These are phyloP conservation scores for Climacium dendroides DNA, from an alignment of 225 moss, liverwort and hornwort species.

Conservation along the genomic window DNA sequence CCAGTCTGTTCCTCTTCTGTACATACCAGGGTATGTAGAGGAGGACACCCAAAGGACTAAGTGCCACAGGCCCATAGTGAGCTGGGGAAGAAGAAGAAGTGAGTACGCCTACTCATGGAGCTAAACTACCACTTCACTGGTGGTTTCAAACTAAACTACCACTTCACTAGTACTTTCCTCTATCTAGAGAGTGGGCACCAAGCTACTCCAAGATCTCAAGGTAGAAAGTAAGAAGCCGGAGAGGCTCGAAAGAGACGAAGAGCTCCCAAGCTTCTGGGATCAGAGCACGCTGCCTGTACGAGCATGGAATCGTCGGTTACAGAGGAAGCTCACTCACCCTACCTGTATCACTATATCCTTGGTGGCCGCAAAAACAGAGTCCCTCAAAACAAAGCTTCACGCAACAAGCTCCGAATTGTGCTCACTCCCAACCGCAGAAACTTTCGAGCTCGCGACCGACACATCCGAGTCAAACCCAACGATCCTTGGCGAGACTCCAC, in stretches of 20 bases:
- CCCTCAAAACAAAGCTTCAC: not conserved
- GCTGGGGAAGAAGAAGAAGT: not conserved
- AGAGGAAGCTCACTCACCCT: constrained; percentile 1
- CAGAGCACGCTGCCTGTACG: not conserved
- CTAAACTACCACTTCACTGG: constrained; percentile 33
- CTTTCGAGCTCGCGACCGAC: not conserved
- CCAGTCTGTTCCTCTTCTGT: constrained; percentile 10
- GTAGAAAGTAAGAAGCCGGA: constrained; percentile 6
- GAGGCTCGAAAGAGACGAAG: not conserved
- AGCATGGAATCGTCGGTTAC: constrained; percentile 15
- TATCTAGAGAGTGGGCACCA: not conserved
- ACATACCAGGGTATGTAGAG: not conserved
- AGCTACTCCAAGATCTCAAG: not conserved
- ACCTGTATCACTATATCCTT: not conserved
- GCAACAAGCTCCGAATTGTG: not conserved
- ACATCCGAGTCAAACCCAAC: constrained; percentile 4
- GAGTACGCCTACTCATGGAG: constrained; percentile 18
- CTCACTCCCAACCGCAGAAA: not conserved
- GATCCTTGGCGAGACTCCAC: not conserved
- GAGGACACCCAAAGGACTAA: constrained; percentile 1
- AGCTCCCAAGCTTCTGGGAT: not conserved
- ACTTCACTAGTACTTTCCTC: constrained; percentile 7
- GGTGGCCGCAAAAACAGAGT: not conserved
- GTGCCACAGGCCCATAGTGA: constrained; percentile 6
- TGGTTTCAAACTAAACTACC: constrained; percentile 19